These are phyloP conservation scores for Dryas alaskensis DNA, from an alignment of 306 rosid species.

Conservation along the genomic window DNA sequence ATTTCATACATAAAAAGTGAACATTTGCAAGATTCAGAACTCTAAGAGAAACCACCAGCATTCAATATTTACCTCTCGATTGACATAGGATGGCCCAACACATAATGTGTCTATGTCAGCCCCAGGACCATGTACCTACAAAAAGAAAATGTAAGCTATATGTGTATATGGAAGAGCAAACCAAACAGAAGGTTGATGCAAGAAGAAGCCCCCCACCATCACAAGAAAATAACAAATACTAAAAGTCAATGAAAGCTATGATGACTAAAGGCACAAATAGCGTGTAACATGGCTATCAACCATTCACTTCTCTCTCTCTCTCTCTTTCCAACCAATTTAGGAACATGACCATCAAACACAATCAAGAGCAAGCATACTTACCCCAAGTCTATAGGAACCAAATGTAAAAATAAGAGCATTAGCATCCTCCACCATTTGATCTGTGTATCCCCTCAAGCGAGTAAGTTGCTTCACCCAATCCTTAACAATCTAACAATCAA, in stretches of 20 bases:
- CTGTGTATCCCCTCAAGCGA: constrained; percentile 76
- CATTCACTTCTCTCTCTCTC: background rate
- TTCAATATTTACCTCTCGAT: constrained; percentile 54
- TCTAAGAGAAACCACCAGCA: background rate
- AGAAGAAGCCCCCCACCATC: background rate
- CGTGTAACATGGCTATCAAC: background rate
- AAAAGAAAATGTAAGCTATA: constrained; percentile 6
- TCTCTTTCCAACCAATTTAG: background rate
- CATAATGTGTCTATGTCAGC: constrained; percentile 86
- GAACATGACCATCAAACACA: background rate
- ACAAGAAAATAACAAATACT: background rate
- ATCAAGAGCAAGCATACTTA: constrained; percentile 34
- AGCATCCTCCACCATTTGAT: constrained; percentile 92
- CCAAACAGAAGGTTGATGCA: background rate
- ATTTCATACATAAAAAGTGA: constrained; percentile 3
- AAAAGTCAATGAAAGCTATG: background rate
- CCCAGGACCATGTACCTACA: constrained; percentile 85
- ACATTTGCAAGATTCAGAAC: background rate
- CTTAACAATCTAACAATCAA: constrained; percentile 71
- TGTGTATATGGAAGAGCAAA: constrained; percentile 1
- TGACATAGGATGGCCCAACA: constrained; percentile 82
- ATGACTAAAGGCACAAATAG: background rate
- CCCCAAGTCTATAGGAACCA: constrained; percentile 90
- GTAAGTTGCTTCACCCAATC: constrained; percentile 91
- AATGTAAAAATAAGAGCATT: constrained; percentile 80